These are phyloP conservation scores for Codiaeum variegatum DNA, from an alignment of 441 rosid species.

Conservation along the genomic window DNA sequence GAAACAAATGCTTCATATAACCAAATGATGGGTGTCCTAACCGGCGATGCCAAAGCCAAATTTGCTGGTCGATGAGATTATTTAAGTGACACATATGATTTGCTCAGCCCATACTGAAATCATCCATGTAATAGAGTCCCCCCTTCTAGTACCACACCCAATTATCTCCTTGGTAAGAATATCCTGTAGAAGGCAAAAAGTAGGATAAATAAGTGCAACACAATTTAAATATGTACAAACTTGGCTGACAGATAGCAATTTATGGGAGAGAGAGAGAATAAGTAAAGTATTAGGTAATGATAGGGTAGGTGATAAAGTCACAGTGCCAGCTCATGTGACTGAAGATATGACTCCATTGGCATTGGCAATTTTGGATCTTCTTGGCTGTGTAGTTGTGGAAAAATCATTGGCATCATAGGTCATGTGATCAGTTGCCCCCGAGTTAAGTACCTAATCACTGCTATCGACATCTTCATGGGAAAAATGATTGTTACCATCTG, in stretches of 20 bases:
- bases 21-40: not conserved
- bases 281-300: not conserved
- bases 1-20: not conserved
- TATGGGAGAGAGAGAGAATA: not conserved
- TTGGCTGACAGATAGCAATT: not conserved
- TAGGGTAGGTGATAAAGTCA: not conserved
- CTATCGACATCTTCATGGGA: not conserved
- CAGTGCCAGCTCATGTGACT: not conserved
- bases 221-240: not conserved
- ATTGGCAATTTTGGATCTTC: not conserved
- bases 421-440: slow-evolving; percentile 6
- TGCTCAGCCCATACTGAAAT: not conserved
- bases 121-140: not conserved
- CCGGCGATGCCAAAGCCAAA: not conserved
- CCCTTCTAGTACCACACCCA: not conserved
- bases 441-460: not conserved
- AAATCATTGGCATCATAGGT: not conserved
- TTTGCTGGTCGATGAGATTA: not conserved
- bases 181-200: not conserved
- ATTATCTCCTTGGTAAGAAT: not conserved
- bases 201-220: not conserved
- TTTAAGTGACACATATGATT: not conserved
- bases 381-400: not conserved
- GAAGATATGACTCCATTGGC: not conserved
- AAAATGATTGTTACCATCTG: not conserved